phyloP scores from a whole-genome alignment of 2,329 filamentous ascomycete species.

The Calonectria hongkongensis region DNA sequence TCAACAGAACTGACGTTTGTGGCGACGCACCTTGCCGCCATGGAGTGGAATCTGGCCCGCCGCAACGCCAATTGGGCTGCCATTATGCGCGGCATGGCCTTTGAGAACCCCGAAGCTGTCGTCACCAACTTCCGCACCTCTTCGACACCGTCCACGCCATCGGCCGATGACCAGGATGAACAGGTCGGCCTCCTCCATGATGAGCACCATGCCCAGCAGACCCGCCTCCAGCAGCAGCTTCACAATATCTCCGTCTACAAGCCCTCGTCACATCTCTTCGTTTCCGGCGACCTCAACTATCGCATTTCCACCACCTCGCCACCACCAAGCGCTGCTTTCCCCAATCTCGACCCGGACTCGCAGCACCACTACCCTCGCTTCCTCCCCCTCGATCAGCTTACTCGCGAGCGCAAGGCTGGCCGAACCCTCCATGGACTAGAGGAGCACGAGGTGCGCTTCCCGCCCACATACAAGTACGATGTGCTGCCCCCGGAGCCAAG shows the following conservation, averaged over 20 bases:
- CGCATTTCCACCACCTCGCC: constrained; percentile 84
- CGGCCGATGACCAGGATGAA: constrained; percentile 53
- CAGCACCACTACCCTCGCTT: constrained; percentile 79
- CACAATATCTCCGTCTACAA: constrained; percentile 82
- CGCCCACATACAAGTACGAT: constrained; percentile 95
- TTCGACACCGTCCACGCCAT: constrained; percentile 50
- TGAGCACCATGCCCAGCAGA: constrained; percentile 59
- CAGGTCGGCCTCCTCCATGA: constrained; percentile 59
- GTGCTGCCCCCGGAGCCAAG: constrained; percentile 59
- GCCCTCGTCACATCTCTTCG: constrained; percentile 85
- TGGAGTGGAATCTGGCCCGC: constrained; percentile 84
- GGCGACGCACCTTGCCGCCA: constrained; percentile 90
- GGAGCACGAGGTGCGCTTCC: constrained; percentile 85
- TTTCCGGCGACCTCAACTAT: constrained; percentile 96
- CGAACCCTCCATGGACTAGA: constrained; percentile 85
- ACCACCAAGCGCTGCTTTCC: constrained; percentile 77
- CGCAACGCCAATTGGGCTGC: constrained; percentile 93
- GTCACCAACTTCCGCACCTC: constrained; percentile 53
- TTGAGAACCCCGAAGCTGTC: constrained; percentile 73
- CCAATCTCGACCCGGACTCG: constrained; percentile 72
- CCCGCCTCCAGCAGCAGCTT: constrained; percentile 65
- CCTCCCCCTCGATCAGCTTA: constrained; percentile 86
- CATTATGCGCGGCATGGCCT: constrained; percentile 87
- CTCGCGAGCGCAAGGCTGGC: constrained; percentile 79
- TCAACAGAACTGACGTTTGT: constrained; percentile 87